Base-by-base conservation (phyloP, 2,329 filamentous ascomycete genomes). In the Alternaria metachromatica region DNA sequence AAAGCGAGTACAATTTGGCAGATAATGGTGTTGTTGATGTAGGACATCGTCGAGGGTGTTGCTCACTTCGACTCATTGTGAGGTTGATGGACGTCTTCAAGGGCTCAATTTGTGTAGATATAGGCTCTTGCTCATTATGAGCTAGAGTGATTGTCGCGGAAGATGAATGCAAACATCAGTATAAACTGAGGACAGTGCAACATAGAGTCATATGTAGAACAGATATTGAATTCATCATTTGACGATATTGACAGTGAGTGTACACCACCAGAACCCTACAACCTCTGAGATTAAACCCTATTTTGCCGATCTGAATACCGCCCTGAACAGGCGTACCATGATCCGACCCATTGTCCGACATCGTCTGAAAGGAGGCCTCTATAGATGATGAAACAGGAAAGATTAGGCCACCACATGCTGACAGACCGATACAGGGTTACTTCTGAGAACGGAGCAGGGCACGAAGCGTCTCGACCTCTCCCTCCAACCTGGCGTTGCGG, bases 401-500 rank as follows among this genome's bases (percentile, higher is more conserved):
- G 23, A 44, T 43, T 21, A 33, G 45, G 28, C 60, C 13, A 60
- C 41, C 15, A 55, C 44, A 58, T 44, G 67, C 74, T 76, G 46
- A 71, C 66, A 11, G 23, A 12, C 15, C n/a, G 49, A 48, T 30
- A 60, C 45, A 66, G 55, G 51, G 13, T 46, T 71, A 78, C 57
- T 73, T 75, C 58, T 75, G 70, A 18, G 75, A 81, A 83, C 87
- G 78, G 84, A 81, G 69, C 20, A 81, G 67, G 65, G 84, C 85
- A 70, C 86, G 84, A 61, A 92, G 79, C 11, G 89, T 86, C 61
- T 87, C 85, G 1, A 87, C 84, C 80, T 92, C 89, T 4, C 89
- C 89, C 77, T 92, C 89, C 58, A 88, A 84, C 71, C 88, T 83
- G 10, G 88, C 89, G 63, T 91, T 84, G 64, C 86, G 84, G 57